Evolutionary conservation across 129 eudicot species (phyloP).

Genomic region (Tagetes erecta): DNA sequence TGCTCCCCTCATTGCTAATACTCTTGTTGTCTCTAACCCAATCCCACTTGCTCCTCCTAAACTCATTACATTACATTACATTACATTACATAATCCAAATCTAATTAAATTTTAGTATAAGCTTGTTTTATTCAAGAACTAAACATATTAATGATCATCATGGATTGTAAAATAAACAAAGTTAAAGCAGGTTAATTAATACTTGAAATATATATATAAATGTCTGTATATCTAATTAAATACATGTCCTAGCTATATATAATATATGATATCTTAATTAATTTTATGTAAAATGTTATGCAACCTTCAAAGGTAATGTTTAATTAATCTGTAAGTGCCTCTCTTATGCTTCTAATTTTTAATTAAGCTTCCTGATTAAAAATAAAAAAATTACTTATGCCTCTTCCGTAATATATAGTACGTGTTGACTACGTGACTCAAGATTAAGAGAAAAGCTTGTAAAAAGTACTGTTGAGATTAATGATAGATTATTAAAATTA

Average conservation of each 20-base stretch:
- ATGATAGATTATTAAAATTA: no score
- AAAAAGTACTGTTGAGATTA: no score
- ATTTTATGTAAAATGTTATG: background rate
- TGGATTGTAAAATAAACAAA: background rate
- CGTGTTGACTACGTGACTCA: no score
- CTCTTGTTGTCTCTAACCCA: constrained; percentile 92
- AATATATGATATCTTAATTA: background rate
- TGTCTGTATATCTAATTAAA: background rate
- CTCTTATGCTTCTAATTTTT: no score
- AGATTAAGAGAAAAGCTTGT: no score
- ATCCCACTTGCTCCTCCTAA: constrained; percentile 95
- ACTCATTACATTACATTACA: background rate
- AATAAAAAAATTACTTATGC: no score
- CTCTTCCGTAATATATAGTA: no score
- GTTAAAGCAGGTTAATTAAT: background rate
- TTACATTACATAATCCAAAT: background rate
- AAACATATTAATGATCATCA: background rate
- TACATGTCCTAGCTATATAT: background rate
- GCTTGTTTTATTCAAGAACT: background rate
- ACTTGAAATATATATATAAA: background rate
- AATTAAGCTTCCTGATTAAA: no score
- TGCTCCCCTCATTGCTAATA: constrained; percentile 72
- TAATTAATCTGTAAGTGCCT: no score
- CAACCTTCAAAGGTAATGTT: background rate
- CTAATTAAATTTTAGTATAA: background rate